Percentiles rank a stretch among this genome's conserved stretches.
Evolutionary conservation across 345 rosid species (phyloP).

Genomic region (Melastoma malabathricum): DNA sequence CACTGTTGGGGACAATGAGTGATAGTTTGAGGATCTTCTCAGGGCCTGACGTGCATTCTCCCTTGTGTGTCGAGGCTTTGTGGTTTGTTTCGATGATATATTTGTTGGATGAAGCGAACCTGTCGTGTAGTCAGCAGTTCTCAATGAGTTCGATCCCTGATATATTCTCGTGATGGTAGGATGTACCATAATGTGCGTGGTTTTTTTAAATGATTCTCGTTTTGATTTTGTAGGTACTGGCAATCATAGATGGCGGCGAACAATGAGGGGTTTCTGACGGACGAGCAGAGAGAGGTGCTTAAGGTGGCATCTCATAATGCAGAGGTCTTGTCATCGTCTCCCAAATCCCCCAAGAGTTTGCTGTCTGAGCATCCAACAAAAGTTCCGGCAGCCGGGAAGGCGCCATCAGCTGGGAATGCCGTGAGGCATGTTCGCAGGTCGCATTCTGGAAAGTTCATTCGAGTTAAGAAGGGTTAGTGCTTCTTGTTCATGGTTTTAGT

Average conservation of each 20-base stretch:
- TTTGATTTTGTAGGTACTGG: slow-evolving; percentile 9
- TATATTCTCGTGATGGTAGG: not conserved
- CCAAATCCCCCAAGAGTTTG: slow-evolving; percentile 55
- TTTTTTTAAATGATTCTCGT: not conserved
- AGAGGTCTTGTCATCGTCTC: slow-evolving; percentile 54
- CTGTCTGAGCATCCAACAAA: slow-evolving; percentile 55
- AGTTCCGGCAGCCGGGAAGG: slow-evolving; percentile 55
- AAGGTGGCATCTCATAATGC: slow-evolving; percentile 57
- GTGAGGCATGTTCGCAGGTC: slow-evolving; percentile 68
- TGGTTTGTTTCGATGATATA: too few species aligned
- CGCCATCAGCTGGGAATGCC: slow-evolving; percentile 44
- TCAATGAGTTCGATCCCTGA: not conserved
- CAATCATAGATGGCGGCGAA: slow-evolving; percentile 50
- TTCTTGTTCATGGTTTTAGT: too few species aligned
- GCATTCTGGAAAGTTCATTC: slow-evolving; percentile 69
- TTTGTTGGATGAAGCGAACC: too few species aligned
- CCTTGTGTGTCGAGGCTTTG: too few species aligned
- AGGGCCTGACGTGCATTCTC: too few species aligned
- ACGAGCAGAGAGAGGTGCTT: slow-evolving; percentile 65
- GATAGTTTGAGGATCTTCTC: too few species aligned
- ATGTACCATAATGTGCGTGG: not conserved
- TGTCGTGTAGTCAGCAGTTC: too few species aligned
- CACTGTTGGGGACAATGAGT: too few species aligned
- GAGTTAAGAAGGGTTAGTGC: slow-evolving; percentile 73
- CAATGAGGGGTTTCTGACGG: slow-evolving; percentile 60